phyloP scores from a whole-genome alignment of 1,284 basidiomycete species.

The Ceratobasidium sp. region DNA sequence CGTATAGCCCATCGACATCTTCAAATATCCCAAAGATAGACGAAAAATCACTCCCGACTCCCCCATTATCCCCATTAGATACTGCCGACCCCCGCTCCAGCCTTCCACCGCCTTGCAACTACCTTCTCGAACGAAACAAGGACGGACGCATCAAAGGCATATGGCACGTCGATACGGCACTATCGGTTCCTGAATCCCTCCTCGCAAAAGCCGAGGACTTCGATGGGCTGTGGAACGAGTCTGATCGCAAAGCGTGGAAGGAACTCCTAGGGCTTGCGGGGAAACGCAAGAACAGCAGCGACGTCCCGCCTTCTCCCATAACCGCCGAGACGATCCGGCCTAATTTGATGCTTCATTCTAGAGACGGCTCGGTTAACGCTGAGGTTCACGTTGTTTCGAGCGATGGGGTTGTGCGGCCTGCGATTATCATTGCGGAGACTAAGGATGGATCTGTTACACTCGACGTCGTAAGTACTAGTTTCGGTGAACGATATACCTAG shows the following conservation, averaged over 20 bases:
- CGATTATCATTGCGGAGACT: slow-evolving; percentile 7
- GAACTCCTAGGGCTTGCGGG: background rate
- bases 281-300: slow-evolving; percentile 8
- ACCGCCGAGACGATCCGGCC: slow-evolving; percentile 11
- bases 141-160: slow-evolving; percentile 13
- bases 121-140: slow-evolving; percentile 21
- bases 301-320: background rate
- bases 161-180: slow-evolving; percentile 36
- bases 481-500: background rate
- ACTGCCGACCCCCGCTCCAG: background rate
- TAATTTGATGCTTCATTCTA: slow-evolving; percentile 24
- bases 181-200: slow-evolving; percentile 22
- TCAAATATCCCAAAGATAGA: background rate
- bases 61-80: no score
- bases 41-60: background rate
- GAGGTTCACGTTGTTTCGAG: slow-evolving; percentile 27
- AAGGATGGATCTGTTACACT: slow-evolving; percentile 24
- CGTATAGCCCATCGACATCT: slow-evolving; percentile 17
- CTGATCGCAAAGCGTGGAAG: slow-evolving; percentile 19
- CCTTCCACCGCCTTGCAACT: slow-evolving; percentile 31
- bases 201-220: slow-evolving; percentile 17
- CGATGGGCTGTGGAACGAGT: slow-evolving; percentile 21
- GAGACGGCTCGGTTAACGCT: slow-evolving; percentile 12
- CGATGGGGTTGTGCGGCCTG: slow-evolving; percentile 20
- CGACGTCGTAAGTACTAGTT: slow-evolving; percentile 5